These are phyloP conservation scores for Choanephora cucurbitarum DNA, from an alignment of 371 early-diverging fungal genomes.

Conservation along the genomic window DNA sequence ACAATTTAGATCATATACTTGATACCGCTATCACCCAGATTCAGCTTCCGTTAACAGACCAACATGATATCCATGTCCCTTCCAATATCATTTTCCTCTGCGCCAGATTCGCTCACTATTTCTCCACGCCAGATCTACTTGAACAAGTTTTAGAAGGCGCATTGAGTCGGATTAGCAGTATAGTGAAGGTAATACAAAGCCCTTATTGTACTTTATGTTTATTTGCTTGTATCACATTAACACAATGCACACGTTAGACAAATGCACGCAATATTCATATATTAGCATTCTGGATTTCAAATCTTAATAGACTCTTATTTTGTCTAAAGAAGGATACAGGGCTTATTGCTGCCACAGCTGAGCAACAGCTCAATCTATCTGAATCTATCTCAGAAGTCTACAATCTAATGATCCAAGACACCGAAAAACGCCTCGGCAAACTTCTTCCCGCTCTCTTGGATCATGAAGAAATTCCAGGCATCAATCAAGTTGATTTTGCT, in stretches of 20 bases:
- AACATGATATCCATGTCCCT: conserved; percentile 67
- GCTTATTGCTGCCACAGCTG: conserved; percentile 61
- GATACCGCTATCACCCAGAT: conserved; percentile 68
- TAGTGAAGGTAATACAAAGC: conserved; percentile 12
- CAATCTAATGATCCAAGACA: conserved; percentile 57
- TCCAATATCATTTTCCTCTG: conserved; percentile 86
- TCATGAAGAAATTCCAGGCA: conserved; percentile 67
- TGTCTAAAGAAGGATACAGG: conserved; percentile 81
- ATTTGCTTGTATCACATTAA: conserved; percentile 11
- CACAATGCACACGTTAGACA: conserved; percentile 16
- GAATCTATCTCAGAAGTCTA: conserved; percentile 76
- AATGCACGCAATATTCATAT: conserved; percentile 44
- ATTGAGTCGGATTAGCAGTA: conserved; percentile 56
- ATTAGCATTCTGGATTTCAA: conserved; percentile 83
- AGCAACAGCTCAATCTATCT: conserved; percentile 63
- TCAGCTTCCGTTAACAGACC: conserved; percentile 53
- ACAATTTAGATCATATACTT: conserved; percentile 70
- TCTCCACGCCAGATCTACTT: conserved; percentile 69
- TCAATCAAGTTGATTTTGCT: conserved; percentile 67
- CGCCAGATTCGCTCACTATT: conserved; percentile 86
- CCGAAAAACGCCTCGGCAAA: conserved; percentile 55
- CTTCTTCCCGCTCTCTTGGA: conserved; percentile 71
- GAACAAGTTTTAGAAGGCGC: conserved; percentile 67
- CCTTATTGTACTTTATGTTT: background rate
- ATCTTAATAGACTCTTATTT: conserved; percentile 71